Evolutionary conservation across 139 green algal species (phyloP).

Genomic region (Asterochloris erici): DNA sequence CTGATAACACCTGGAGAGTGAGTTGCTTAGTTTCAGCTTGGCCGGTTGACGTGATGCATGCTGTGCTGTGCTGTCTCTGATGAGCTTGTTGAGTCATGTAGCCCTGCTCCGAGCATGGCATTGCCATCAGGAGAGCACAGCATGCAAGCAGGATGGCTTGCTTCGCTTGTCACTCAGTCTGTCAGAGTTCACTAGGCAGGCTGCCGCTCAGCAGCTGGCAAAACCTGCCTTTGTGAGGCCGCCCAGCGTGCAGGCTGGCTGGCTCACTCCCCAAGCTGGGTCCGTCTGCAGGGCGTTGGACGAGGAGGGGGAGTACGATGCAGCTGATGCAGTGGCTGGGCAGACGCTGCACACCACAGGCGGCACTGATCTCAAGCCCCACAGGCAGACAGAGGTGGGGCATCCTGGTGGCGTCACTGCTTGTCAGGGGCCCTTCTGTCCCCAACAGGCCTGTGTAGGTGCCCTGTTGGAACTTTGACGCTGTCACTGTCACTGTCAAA

Average conservation of each 20-base stretch:
- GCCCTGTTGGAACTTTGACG: background rate
- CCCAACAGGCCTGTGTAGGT: background rate
- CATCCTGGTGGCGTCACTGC: background rate
- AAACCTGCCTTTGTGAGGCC: background rate
- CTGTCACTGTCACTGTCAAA: background rate
- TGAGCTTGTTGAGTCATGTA: background rate
- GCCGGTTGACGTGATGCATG: background rate
- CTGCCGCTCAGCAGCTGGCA: background rate
- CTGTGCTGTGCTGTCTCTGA: background rate
- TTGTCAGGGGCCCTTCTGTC: background rate
- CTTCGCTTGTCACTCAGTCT: background rate
- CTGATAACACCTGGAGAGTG: background rate
- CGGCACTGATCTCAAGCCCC: background rate
- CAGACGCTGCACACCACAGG: background rate
- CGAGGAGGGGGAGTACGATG: conserved; percentile 34
- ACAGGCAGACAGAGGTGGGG: conserved; percentile 6
- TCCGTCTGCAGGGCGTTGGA: conserved; percentile 42
- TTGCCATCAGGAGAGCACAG: background rate
- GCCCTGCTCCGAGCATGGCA: background rate
- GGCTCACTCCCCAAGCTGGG: conserved; percentile 6
- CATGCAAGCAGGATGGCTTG: background rate
- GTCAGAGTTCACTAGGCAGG: background rate
- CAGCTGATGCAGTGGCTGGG: conserved; percentile 16
- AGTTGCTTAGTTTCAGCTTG: background rate
- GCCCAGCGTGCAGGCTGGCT: conserved; percentile 13